phyloP scores from a whole-genome alignment of 2,329 filamentous ascomycete species.

The Amylocarpus encephaloides region DNA sequence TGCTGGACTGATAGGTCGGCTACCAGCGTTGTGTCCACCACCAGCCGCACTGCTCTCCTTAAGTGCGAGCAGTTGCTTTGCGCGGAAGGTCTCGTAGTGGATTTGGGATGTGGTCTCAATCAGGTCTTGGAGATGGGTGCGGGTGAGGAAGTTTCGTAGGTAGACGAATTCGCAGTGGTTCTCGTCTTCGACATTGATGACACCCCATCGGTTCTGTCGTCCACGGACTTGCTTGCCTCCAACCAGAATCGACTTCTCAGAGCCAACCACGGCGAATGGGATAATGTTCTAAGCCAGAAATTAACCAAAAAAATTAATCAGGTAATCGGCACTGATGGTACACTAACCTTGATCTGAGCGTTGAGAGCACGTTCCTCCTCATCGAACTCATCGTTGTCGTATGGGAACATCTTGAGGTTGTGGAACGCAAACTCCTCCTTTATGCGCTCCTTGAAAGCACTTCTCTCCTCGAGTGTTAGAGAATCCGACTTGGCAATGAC shows the following conservation, averaged over 20 bases:
- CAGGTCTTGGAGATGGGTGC: slow-evolving; percentile 95
- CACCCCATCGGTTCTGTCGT: slow-evolving; percentile 97
- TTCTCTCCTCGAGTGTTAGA: slow-evolving; percentile 89
- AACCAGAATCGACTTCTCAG: slow-evolving; percentile 96
- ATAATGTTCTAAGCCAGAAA: slow-evolving; percentile 64
- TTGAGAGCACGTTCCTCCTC: slow-evolving; percentile 93
- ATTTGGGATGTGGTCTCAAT: slow-evolving; percentile 99
- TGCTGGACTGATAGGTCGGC: slow-evolving; percentile 89
- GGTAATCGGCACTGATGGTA: neutral
- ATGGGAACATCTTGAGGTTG: slow-evolving; percentile 99
- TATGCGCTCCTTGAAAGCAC: slow-evolving; percentile 96
- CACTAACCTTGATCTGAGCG: slow-evolving; percentile 84
- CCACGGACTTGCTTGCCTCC: slow-evolving; percentile 96
- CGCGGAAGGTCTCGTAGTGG: slow-evolving; percentile 99
- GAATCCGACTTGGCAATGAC: slow-evolving; percentile 98
- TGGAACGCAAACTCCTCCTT: slow-evolving; percentile 99
- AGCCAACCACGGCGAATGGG: slow-evolving; percentile 95
- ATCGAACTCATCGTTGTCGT: slow-evolving; percentile 98
- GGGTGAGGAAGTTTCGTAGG: slow-evolving; percentile 95
- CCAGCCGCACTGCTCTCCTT: slow-evolving; percentile 92
- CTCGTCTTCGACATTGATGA: slow-evolving; percentile 99
- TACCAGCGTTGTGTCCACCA: slow-evolving; percentile 52
- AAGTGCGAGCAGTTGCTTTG: slow-evolving; percentile 94
- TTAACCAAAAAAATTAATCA: neutral
- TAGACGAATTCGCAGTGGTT: slow-evolving; percentile 99